phyloP scores from a whole-genome alignment of 257 asterid species.

The Solanum neorickii region DNA sequence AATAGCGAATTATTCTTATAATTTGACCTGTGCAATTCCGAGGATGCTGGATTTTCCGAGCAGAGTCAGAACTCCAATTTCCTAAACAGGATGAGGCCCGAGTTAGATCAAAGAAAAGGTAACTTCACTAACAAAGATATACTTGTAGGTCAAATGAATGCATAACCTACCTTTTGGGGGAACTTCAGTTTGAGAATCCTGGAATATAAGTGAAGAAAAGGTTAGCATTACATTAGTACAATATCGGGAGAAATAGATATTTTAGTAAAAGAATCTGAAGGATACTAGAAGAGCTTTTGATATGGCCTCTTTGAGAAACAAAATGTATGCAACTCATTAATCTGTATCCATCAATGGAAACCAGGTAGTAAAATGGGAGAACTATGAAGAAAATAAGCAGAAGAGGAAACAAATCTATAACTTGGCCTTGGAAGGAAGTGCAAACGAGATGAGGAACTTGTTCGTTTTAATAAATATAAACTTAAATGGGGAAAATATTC shows the following conservation, averaged over 20 bases:
- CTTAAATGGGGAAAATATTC: background rate
- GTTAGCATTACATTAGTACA: background rate
- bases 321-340: background rate
- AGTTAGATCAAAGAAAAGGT: background rate
- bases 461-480: background rate
- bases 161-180: slow-evolving; percentile 44
- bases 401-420: background rate
- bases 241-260: background rate
- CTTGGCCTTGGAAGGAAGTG: background rate
- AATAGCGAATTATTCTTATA: slow-evolving; percentile 34
- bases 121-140: background rate
- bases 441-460: background rate
- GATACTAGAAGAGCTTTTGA: background rate
- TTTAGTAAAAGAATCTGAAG: background rate
- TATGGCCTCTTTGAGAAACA: background rate
- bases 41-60: slow-evolving; percentile 26
- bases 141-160: background rate
- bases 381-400: background rate
- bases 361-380: background rate
- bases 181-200: slow-evolving; percentile 47
- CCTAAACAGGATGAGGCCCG: slow-evolving; percentile 27
- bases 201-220: slow-evolving; percentile 8
- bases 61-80: slow-evolving; percentile 20
- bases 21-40: slow-evolving; percentile 62
- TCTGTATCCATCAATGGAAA: background rate